Conservation (phyloP, 768 basidiomycete species). For the Trametes cingulata region DNA sequence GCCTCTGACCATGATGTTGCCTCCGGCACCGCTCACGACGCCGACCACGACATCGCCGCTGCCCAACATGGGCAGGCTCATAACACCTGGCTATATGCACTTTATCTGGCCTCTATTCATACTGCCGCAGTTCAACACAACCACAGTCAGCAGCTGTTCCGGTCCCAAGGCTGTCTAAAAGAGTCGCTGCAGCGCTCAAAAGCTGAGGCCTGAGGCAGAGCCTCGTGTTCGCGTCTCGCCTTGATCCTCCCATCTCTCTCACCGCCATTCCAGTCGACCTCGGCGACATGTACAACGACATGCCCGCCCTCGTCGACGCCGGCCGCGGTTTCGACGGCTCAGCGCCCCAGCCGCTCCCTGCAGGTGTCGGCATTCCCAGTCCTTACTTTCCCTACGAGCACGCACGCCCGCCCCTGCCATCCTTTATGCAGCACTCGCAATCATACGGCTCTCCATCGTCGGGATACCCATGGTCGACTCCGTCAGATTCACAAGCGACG, state of each 20-base stretch:
- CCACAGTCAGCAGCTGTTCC: neutral
- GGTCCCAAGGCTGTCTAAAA: too few relatives aligned
- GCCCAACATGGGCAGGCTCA: neutral
- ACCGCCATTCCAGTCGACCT: conserved; percentile 2
- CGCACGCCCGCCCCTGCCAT: conserved; percentile 1
- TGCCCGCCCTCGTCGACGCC: conserved; percentile 22
- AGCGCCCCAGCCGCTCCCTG: neutral
- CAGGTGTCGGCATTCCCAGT: conserved; percentile 5
- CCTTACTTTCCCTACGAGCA: conserved; percentile 6
- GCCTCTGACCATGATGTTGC: too few relatives aligned
- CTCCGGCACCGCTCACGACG: neutral
- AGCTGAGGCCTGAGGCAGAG: conserved; percentile 5
- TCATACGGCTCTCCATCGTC: conserved; percentile 1
- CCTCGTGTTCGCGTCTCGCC: conserved; percentile 17
- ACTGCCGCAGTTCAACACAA: neutral
- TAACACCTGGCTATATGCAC: too few relatives aligned
- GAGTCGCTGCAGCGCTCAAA: neutral
- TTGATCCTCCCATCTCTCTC: conserved; percentile 13
- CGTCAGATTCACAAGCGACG: neutral
- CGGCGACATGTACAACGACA: conserved; percentile 18
- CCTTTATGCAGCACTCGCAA: neutral
- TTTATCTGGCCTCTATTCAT: too few relatives aligned
- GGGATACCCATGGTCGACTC: neutral
- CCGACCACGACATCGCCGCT: neutral
- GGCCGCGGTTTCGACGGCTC: neutral